phyloP scores from a whole-genome alignment of 2,329 filamentous ascomycete genomes.

The Nemania sp. region DNA sequence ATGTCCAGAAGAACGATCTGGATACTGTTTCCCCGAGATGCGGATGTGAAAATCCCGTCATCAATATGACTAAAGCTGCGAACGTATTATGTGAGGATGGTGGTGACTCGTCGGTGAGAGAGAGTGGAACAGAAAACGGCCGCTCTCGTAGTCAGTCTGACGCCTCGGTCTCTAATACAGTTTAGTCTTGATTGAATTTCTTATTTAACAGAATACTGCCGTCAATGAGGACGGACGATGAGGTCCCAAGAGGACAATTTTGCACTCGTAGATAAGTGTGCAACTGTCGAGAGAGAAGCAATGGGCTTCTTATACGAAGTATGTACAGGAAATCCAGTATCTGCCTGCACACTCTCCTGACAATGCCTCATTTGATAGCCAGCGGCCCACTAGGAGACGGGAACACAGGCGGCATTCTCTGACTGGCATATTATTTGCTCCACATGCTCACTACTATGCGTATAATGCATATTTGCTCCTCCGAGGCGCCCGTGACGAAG shows the following conservation, averaged over 20 bases:
- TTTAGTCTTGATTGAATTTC: slow-evolving; percentile 4
- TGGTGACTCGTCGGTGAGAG: slow-evolving; percentile 22
- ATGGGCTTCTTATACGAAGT: slow-evolving; percentile 21
- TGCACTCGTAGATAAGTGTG: slow-evolving; percentile 1
- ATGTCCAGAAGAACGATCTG: slow-evolving; percentile 5
- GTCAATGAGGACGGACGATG: too few relatives aligned
- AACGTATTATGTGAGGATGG: slow-evolving; percentile 11
- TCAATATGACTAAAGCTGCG: slow-evolving; percentile 13
- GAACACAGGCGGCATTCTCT: slow-evolving; percentile 15
- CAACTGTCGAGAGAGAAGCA: slow-evolving; percentile 2
- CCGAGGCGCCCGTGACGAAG: slow-evolving; percentile 13
- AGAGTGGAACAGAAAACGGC: slow-evolving; percentile 6
- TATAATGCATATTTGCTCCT: too few relatives aligned
- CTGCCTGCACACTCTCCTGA: slow-evolving; percentile 10
- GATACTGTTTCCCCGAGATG: slow-evolving; percentile 5
- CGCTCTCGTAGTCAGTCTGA: slow-evolving; percentile 7
- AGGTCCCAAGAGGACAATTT: slow-evolving; percentile 6
- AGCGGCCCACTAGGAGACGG: slow-evolving; percentile 7
- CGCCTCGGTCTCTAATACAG: slow-evolving; percentile 6
- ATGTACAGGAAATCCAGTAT: slow-evolving; percentile 15
- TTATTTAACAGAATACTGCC: slow-evolving; percentile 1
- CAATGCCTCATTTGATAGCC: neutral
- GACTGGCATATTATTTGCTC: slow-evolving; percentile 19
- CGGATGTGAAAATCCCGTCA: slow-evolving; percentile 17
- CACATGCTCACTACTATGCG: too few relatives aligned